Percentiles rank a stretch among this genome's conserved stretches.
Conservation (phyloP, 129 eudicot genomes). For the Lonicera japonica region DNA sequence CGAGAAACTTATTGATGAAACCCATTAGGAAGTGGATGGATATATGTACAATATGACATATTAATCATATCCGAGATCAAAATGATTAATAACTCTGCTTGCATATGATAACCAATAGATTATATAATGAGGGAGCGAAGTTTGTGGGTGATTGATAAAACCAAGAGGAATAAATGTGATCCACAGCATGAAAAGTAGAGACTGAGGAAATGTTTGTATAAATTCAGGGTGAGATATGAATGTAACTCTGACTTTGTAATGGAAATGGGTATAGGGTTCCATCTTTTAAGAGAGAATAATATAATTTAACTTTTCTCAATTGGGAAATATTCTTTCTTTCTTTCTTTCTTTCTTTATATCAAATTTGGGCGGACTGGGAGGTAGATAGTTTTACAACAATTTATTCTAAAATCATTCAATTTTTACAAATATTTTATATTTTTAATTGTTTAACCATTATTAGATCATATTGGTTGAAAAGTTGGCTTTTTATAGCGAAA, state of each 20-base stretch:
- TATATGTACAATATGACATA: not conserved
- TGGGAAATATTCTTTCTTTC: constrained; percentile 17
- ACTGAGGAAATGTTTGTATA: constrained; percentile 10
- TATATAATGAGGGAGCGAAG: too few species aligned
- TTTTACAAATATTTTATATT: too few species aligned
- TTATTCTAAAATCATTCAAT: constrained; percentile 8
- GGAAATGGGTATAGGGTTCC: constrained; percentile 27
- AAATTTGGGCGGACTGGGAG: not conserved
- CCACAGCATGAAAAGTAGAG: not conserved
- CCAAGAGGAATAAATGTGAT: not conserved
- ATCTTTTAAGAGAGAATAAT: constrained; percentile 31
- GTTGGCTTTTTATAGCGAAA: too few species aligned
- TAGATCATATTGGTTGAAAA: too few species aligned
- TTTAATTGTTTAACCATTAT: too few species aligned
- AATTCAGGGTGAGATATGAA: not conserved
- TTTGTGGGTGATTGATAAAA: not conserved
- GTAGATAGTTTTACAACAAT: not conserved
- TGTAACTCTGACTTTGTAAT: not conserved
- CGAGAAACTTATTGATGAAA: not conserved
- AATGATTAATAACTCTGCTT: not conserved
- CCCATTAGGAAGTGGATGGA: not conserved
- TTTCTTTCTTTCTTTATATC: constrained; percentile 30
- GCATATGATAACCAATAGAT: too few species aligned
- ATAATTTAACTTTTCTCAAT: constrained; percentile 12
- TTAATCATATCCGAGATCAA: not conserved